A percentile compares a stretch with the other conserved stretches of the same genome.
These are phyloP conservation scores for Trichoderma atrobrunneum DNA, from an alignment of 2,329 filamentous ascomycete genomes.

Conservation along the genomic window DNA sequence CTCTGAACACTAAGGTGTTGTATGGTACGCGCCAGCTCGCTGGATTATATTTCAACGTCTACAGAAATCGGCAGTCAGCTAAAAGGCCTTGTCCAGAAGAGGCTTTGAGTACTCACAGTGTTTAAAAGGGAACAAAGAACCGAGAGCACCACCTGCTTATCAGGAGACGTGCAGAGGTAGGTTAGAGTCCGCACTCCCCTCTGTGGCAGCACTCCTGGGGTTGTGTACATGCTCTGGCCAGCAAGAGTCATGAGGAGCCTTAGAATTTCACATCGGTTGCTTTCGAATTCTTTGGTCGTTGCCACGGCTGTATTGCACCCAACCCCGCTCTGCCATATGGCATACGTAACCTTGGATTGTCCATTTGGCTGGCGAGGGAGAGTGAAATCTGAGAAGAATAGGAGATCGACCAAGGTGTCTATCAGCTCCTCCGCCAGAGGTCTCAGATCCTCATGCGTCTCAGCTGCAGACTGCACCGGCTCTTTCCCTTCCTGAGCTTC, in stretches of 20 bases:
- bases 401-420: slow-evolving; percentile 80
- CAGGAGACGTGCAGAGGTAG: slow-evolving; percentile 80
- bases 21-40: slow-evolving; percentile 92
- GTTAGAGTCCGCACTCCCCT: slow-evolving; percentile 81
- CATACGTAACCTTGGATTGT: slow-evolving; percentile 80
- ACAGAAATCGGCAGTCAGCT: neutral
- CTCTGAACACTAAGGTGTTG: slow-evolving; percentile 86
- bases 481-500: slow-evolving; percentile 60
- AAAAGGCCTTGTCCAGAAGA: neutral
- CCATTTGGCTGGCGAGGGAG: slow-evolving; percentile 68
- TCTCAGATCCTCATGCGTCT: slow-evolving; percentile 76
- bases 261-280: slow-evolving; percentile 85
- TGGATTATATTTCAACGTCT: slow-evolving; percentile 95
- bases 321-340: slow-evolving; percentile 97
- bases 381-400: slow-evolving; percentile 91
- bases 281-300: slow-evolving; percentile 89
- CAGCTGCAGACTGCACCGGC: slow-evolving; percentile 44
- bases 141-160: slow-evolving; percentile 89
- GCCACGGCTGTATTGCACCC: slow-evolving; percentile 87
- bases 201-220: slow-evolving; percentile 73
- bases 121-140: slow-evolving; percentile 90
- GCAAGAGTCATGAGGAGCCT: slow-evolving; percentile 80
- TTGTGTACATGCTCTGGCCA: slow-evolving; percentile 92
- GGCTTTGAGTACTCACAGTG: slow-evolving; percentile 58
- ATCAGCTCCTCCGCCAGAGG: slow-evolving; percentile 90